phyloP scores from a whole-genome alignment of 1,139 yeast genomes.

The Saccharomyces hybrid region DNA sequence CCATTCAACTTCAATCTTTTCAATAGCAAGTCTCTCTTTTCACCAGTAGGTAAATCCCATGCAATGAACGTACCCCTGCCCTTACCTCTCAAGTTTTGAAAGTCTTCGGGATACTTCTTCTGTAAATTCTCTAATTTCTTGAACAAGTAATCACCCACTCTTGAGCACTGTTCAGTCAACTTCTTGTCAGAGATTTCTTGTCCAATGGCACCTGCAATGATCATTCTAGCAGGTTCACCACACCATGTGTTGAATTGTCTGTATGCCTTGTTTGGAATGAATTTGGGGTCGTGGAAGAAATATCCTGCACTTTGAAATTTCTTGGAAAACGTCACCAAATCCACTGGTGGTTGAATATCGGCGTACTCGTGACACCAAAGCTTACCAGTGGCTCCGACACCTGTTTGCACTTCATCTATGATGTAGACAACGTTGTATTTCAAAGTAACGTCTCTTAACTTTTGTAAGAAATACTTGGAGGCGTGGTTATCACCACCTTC shows the following conservation, averaged over 20 bases:
- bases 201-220: slow-evolving; percentile 56
- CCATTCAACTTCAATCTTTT: slow-evolving; percentile 46
- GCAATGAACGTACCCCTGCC: slow-evolving; percentile 66
- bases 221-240: slow-evolving; percentile 68
- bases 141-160: slow-evolving; percentile 56
- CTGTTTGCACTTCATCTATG: slow-evolving; percentile 70
- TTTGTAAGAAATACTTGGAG: slow-evolving; percentile 53
- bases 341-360: slow-evolving; percentile 56
- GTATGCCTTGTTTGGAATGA: slow-evolving; percentile 56
- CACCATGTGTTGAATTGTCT: slow-evolving; percentile 83
- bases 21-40: slow-evolving; percentile 46
- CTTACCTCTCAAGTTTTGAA: slow-evolving; percentile 57
- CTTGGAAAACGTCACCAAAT: slow-evolving; percentile 68
- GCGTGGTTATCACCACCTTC: slow-evolving; percentile 75
- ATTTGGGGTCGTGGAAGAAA: slow-evolving; percentile 56
- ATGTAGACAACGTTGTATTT: slow-evolving; percentile 55
- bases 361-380: slow-evolving; percentile 73
- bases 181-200: slow-evolving; percentile 48
- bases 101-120: slow-evolving; percentile 38
- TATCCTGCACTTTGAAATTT: slow-evolving; percentile 77
- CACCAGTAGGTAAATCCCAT: slow-evolving; percentile 51
- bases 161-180: slow-evolving; percentile 44
- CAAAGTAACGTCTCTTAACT: slow-evolving; percentile 53
- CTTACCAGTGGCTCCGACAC: slow-evolving; percentile 66
- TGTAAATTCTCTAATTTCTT: slow-evolving; percentile 40